Conservation (phyloP, 225 moss, liverwort and hornwort genomes). For the Polytrichum formosum region DNA sequence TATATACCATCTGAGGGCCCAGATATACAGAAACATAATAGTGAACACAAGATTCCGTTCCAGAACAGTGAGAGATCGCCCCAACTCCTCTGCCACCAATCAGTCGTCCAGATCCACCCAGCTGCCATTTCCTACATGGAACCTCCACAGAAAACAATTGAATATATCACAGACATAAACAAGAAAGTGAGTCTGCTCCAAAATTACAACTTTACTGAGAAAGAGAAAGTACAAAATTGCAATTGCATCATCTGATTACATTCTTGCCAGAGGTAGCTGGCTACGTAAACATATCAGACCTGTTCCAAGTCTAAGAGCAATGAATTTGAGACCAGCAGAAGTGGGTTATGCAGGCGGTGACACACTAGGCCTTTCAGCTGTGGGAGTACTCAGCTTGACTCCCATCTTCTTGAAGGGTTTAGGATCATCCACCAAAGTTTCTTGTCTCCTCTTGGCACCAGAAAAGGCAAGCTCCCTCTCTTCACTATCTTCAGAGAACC, state of each 20-base stretch:
- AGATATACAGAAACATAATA: too few species aligned
- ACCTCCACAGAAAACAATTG: too few species aligned
- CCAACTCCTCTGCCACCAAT: too few species aligned
- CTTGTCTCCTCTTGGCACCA: constrained; percentile 24
- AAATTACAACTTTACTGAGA: constrained; percentile 3
- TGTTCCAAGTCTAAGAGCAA: constrained; percentile 1
- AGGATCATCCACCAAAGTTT: constrained; percentile 21
- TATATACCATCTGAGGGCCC: too few species aligned
- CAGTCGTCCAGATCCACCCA: too few species aligned
- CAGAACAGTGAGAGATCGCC: too few species aligned
- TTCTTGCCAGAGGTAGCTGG: constrained; percentile 6
- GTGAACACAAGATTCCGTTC: too few species aligned
- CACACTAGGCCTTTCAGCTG: constrained; percentile 12
- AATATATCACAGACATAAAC: too few species aligned
- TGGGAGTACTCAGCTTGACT: neutral
- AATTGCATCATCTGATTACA: constrained; percentile 3
- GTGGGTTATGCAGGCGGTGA: constrained; percentile 4
- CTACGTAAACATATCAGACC: constrained; percentile 2
- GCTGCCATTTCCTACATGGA: too few species aligned
- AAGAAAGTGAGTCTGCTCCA: neutral
- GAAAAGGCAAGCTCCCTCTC: constrained; percentile 13
- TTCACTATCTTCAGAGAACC: constrained; percentile 26
- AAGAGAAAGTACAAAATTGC: constrained; percentile 1
- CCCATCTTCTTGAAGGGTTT: constrained; percentile 20
- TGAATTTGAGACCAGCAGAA: constrained; percentile 1